Conservation (phyloP, 768 basidiomycete species). For the Sarcodon aspratus region DNA sequence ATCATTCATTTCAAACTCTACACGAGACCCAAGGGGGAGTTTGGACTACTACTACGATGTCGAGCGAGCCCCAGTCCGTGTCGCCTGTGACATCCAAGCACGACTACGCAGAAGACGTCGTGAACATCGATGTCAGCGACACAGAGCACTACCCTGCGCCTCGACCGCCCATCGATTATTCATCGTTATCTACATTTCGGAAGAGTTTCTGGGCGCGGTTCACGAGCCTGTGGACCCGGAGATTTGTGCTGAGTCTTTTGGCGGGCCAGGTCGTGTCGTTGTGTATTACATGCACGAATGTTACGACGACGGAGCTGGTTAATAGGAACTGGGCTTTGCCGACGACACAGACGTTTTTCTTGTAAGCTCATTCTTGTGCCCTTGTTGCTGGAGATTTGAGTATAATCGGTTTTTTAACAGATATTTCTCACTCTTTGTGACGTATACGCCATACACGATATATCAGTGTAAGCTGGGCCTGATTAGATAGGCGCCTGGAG, state of each 20-base stretch:
- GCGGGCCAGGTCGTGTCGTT: slow-evolving; percentile 78
- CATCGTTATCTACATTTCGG: slow-evolving; percentile 42
- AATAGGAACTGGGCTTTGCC: slow-evolving; percentile 59
- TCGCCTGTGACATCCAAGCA: not conserved
- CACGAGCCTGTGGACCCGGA: slow-evolving; percentile 68
- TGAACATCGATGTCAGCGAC: not conserved
- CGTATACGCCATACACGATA: slow-evolving; percentile 85
- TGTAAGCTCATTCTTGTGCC: slow-evolving; percentile 35
- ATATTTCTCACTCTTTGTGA: slow-evolving; percentile 63
- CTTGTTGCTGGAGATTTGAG: not conserved
- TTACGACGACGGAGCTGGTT: slow-evolving; percentile 73
- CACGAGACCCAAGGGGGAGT: no score
- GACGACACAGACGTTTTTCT: slow-evolving; percentile 75
- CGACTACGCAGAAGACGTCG: not conserved
- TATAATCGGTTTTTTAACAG: slow-evolving; percentile 22
- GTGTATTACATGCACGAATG: slow-evolving; percentile 84
- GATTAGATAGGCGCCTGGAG: not conserved
- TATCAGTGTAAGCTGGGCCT: slow-evolving; percentile 53
- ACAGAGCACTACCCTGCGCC: not conserved
- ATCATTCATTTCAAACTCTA: no score
- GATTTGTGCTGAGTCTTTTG: slow-evolving; percentile 57
- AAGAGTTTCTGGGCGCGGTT: slow-evolving; percentile 47
- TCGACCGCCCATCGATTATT: slow-evolving; percentile 58
- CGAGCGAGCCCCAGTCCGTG: not conserved
- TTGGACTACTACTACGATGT: not conserved